Percentiles rank a stretch among this genome's conserved stretches.
These are phyloP conservation scores for Hemileccinum rubropunctum DNA, from an alignment of 768 basidiomycete species.

Conservation along the genomic window DNA sequence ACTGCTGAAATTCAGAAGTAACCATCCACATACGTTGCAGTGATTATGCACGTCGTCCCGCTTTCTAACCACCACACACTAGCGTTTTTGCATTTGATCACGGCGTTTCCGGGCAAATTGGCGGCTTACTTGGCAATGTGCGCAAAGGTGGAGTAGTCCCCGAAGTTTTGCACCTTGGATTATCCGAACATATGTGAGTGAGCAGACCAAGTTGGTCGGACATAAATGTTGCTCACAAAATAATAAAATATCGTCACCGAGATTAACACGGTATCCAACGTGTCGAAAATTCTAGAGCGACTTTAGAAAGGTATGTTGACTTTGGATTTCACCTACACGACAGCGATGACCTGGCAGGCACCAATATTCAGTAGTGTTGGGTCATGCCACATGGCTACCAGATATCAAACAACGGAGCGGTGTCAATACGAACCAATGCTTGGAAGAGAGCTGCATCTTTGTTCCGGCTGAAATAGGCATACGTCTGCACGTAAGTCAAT, in stretches of 20 bases:
- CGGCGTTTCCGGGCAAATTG: neutral
- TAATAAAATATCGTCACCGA: neutral
- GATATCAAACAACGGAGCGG: neutral
- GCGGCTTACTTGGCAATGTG: neutral
- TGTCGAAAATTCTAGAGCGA: neutral
- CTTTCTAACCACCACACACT: constrained; percentile 3
- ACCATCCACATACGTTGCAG: constrained; percentile 1
- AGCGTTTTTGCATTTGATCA: neutral
- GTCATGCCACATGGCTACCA: neutral
- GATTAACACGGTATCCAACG: neutral
- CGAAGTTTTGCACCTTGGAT: too few relatives aligned
- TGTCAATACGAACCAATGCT: neutral
- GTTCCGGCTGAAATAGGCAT: constrained; percentile 3
- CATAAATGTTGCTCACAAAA: constrained; percentile 1
- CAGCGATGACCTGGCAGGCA: neutral
- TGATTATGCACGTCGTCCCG: neutral
- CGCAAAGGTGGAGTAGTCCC: neutral
- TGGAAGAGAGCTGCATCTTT: constrained; percentile 1
- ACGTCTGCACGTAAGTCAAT: constrained; percentile 3
- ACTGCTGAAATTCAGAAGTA: neutral
- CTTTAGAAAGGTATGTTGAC: neutral
- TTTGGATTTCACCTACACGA: neutral
- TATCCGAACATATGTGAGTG: neutral
- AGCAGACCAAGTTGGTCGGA: neutral
- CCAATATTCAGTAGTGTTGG: neutral